Conservation (phyloP, 805 yeast genomes). For the Suhomyces emberorum region DNA sequence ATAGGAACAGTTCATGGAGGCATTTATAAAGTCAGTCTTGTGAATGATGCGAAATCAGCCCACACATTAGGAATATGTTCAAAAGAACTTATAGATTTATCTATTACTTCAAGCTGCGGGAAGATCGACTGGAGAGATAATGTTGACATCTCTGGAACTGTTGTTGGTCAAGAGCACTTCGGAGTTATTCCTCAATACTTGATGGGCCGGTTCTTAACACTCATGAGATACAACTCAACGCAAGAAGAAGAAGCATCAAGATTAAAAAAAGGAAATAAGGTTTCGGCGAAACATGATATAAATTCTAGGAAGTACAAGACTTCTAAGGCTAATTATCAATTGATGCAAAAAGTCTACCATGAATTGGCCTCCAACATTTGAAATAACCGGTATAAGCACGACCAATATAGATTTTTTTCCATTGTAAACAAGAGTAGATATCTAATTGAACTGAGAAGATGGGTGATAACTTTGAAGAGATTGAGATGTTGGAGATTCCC, state of each 20-base stretch:
- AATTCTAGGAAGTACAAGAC: neutral
- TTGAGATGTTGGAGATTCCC: constrained; percentile 44
- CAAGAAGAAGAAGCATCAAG: neutral
- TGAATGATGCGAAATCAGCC: neutral
- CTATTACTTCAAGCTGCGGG: neutral
- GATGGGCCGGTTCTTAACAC: constrained; percentile 1
- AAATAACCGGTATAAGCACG: neutral
- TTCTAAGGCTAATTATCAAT: neutral
- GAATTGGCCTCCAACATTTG: neutral
- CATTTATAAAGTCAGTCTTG: constrained; percentile 13
- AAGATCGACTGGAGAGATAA: constrained; percentile 1
- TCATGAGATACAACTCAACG: neutral
- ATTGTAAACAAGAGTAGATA: neutral
- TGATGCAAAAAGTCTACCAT: constrained; percentile 1
- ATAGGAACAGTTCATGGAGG: constrained; percentile 32
- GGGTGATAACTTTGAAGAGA: constrained; percentile 25
- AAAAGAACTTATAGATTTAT: neutral
- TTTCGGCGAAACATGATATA: neutral
- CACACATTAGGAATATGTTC: neutral
- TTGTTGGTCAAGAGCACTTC: neutral
- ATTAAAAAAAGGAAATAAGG: too few relatives aligned
- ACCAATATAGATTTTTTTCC: neutral
- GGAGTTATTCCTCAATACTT: neutral
- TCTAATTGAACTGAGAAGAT: neutral
- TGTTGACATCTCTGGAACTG: constrained; percentile 1